phyloP scores from a whole-genome alignment of 129 eudicot genomes.

The Smallanthus sonchifolius region DNA sequence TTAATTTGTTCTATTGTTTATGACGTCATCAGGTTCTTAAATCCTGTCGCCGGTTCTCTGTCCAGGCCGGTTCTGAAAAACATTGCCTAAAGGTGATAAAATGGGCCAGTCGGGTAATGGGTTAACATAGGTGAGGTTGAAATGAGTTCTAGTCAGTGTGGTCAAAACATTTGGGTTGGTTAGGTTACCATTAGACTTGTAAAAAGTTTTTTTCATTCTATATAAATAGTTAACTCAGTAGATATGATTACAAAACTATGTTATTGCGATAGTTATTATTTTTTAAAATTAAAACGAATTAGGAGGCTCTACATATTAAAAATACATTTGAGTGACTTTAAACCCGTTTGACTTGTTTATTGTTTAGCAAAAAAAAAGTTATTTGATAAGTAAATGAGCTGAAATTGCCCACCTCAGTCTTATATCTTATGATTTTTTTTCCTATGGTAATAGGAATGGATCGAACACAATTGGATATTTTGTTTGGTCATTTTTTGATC shows the following conservation, averaged over 20 bases:
- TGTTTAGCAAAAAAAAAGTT: background rate
- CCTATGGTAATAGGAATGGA: slow-evolving; percentile 41
- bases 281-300: background rate
- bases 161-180: background rate
- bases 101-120: background rate
- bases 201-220: background rate
- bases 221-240: background rate
- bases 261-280: background rate
- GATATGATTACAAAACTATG: background rate
- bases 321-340: background rate
- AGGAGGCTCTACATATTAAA: background rate
- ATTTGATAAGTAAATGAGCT: background rate
- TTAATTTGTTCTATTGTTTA: too few relatives aligned
- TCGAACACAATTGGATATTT: slow-evolving; percentile 48
- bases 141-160: background rate
- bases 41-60: too few relatives aligned
- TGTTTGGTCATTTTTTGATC: slow-evolving; percentile 50
- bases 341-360: too few relatives aligned
- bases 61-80: too few relatives aligned
- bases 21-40: too few relatives aligned
- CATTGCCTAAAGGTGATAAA: too few relatives aligned
- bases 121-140: background rate
- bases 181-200: background rate
- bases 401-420: background rate
- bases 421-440: background rate